Evolutionary conservation across 2,329 filamentous ascomycete genomes (phyloP).

Genomic region (Hawksworthiomyces lignivorus): DNA sequence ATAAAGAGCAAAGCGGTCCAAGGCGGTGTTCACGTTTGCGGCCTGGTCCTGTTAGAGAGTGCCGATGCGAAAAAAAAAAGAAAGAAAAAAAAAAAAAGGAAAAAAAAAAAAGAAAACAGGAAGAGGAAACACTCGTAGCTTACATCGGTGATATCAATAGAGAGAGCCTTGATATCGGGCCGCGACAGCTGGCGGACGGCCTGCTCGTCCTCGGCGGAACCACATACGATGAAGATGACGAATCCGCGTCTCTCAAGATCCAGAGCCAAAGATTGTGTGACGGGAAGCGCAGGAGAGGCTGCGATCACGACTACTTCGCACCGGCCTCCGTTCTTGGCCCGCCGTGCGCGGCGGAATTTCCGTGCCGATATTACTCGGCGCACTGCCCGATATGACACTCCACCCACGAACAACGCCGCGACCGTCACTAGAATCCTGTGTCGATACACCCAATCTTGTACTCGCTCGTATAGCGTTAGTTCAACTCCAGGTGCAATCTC

Average conservation of each 20-base stretch:
- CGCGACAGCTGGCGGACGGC: constrained; percentile 69
- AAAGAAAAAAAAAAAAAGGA: not conserved
- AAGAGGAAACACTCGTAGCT: constrained; percentile 22
- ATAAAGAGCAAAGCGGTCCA: constrained; percentile 62
- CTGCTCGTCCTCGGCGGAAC: constrained; percentile 76
- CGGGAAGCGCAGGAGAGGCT: constrained; percentile 75
- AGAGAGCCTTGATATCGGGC: constrained; percentile 72
- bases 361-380: constrained; percentile 48
- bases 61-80: not conserved
- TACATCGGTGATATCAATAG: constrained; percentile 75
- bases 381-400: constrained; percentile 48
- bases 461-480: constrained; percentile 36
- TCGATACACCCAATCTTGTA: constrained; percentile 62
- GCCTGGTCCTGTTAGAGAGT: constrained; percentile 39
- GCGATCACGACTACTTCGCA: constrained; percentile 83
- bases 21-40: constrained; percentile 57
- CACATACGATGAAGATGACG: constrained; percentile 85
- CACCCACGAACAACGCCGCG: constrained; percentile 62
- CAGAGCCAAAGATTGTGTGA: constrained; percentile 73
- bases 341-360: constrained; percentile 66
- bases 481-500: constrained; percentile 25
- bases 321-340: constrained; percentile 74
- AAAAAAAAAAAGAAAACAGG: not conserved
- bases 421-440: constrained; percentile 69
- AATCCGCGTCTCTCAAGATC: constrained; percentile 89